Evolutionary conservation across 805 yeast species (phyloP), one percentile per base, ranked within the genome.

Genomic region (Yarrowia alimentaria): DNA sequence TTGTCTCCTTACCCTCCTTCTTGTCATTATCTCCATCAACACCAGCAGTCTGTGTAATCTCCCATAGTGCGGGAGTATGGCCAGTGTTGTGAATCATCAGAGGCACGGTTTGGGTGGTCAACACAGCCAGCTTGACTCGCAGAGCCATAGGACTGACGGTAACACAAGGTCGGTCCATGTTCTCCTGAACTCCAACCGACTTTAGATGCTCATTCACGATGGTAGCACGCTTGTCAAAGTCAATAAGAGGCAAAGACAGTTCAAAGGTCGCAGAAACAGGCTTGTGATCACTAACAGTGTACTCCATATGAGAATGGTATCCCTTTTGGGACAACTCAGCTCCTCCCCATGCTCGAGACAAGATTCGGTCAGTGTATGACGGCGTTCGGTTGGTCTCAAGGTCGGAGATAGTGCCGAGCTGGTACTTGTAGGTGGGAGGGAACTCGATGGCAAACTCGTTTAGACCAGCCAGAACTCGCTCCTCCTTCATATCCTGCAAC

Each of bases 361-460:
- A 28, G 3, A 80, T 70, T 24, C 85, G 68, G 55, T 80, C 85
- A 0, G 84, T 79, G 59, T 79, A 80, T 1, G 83, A 76, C 0
- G 85, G 84, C 6, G 66, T 62, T 40, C 84, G 65, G 14, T 59
- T 63, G 4, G 57, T 57, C 18, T 57, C 57, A 31, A 59, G 54
- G 25, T 49, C 37, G 24, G 57, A 49, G 1, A 62, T 56, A 10
- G 30, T 58, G 42, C 30, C 17, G 18, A 22, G 51, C 6, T 55
- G 58, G 53, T 73, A 64, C 57, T 78, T 79, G 59, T 75, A 80
- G 2, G 83, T 78, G 0, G 85, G 85, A 1, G 72, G 64, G 59
- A 80, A 80, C 1, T 55, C 43, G 16, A 80, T 71, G 1, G 58
- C 56, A 2, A 74, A 72, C 58, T 80, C 85, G 19, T 64, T 59